A percentile compares a stretch with the other conserved stretches of the same genome.
phyloP scores from a whole-genome alignment of 371 early-diverging fungal species.

The Rhizomucor miehei region DNA sequence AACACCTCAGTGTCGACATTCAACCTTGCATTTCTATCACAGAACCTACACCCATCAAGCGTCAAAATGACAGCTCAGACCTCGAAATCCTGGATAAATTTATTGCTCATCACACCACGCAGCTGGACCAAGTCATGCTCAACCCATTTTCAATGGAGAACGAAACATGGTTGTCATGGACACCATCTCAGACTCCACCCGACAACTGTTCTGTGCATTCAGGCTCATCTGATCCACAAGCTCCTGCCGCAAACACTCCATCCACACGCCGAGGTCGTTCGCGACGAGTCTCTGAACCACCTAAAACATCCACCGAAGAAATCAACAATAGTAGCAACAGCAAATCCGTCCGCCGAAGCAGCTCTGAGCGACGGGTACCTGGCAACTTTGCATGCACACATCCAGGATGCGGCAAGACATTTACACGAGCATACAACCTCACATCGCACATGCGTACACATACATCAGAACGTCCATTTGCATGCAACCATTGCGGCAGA shows the following conservation, averaged over 20 bases:
- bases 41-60: slow-evolving; percentile 21
- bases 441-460: slow-evolving; percentile 71
- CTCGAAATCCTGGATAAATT: slow-evolving; percentile 15
- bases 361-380: slow-evolving; percentile 10
- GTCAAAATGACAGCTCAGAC: slow-evolving; percentile 7
- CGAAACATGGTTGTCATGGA: slow-evolving; percentile 13
- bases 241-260: background rate
- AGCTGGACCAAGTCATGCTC: slow-evolving; percentile 4
- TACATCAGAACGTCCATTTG: slow-evolving; percentile 40
- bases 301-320: slow-evolving; percentile 8
- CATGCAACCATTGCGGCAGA: slow-evolving; percentile 43
- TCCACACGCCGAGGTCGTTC: slow-evolving; percentile 9
- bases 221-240: slow-evolving; percentile 2
- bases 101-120: slow-evolving; percentile 12
- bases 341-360: slow-evolving; percentile 15
- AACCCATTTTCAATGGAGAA: slow-evolving; percentile 3
- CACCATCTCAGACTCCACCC: slow-evolving; percentile 10
- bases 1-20: slow-evolving; percentile 18
- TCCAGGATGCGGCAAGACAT: slow-evolving; percentile 65
- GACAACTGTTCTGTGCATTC: slow-evolving; percentile 13
- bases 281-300: slow-evolving; percentile 25
- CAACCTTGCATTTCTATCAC: slow-evolving; percentile 26
- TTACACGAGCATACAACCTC: slow-evolving; percentile 70
- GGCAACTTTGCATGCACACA: slow-evolving; percentile 4
- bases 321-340: background rate